Evolutionary conservation across 2,329 filamentous ascomycete genomes (phyloP), one percentile per base, ranked within the genome.

Genomic region (Fusarium sp.): DNA sequence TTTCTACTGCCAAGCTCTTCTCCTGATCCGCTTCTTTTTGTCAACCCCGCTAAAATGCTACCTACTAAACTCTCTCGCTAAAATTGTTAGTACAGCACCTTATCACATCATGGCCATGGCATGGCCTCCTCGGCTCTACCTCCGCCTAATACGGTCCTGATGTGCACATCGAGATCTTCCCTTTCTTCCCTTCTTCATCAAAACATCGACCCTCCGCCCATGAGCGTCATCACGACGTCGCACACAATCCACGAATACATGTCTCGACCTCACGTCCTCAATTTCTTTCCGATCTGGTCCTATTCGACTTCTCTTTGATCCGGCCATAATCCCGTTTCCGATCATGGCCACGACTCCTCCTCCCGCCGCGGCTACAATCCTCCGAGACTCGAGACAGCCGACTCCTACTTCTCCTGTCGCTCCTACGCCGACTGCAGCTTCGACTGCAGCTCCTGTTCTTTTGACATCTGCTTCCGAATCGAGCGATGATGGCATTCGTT

Each of bases 401-500:
- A 68, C 66, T 42, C 66, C 75, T 22, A 55, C 70, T 25, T 35
- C 74, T 27, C 44, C 70, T n/a, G 44, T 47, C 31, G 53, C 61
- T 22, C 20, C 55, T 56, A 52, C 54, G 20, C 45, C 65, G n/a
- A 46, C 61, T 36, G 14, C 62, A 31, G 27, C 53, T 47, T 42
- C 60, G 55, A 42, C 49, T 39, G 31, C 55, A 42, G 49, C 31
- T 36, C 52, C 64, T 29, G 49, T 45, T 17, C 62, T 76, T 38
- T 42, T 70, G 20, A 71, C 75, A 4, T 76, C 70, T 14, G 68
- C 70, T 38, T 81, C 79, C 45, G 81, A 82, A 35, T 82, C 81
- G 17, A 81, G 80, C 70, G 81, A 82, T 60, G 80, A 82, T 50
- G 79, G 79, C 11, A 67, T 80, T 49, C 77, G 74, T 18, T 73